Evolutionary conservation across 1,284 basidiomycete species (phyloP).

Genomic region (Cutaneotrichosporon cavernicola): DNA sequence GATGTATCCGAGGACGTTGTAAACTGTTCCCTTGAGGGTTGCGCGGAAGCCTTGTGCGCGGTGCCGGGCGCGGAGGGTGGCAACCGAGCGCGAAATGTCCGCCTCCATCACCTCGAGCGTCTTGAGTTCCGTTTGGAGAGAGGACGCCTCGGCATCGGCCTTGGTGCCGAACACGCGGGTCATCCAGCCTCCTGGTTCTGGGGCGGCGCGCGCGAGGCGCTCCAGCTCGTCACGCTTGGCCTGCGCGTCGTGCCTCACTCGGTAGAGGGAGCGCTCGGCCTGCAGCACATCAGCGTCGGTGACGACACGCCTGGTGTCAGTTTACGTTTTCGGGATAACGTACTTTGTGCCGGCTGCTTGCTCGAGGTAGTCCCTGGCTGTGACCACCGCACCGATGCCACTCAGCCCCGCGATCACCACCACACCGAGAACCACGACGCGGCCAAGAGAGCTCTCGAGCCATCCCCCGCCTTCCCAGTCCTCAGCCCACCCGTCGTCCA

Average conservation of each 20-base stretch:
- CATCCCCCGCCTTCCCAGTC: conserved; percentile 48
- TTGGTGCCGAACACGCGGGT: conserved; percentile 44
- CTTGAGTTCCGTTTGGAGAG: conserved; percentile 40
- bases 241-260: conserved; percentile 47
- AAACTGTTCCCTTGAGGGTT: conserved; percentile 43
- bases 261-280: conserved; percentile 51
- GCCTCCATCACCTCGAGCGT: conserved; percentile 48
- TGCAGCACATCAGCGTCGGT: conserved; percentile 40
- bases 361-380: conserved; percentile 50
- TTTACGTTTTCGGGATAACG: conserved; percentile 7
- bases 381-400: conserved; percentile 49
- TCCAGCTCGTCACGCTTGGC: conserved; percentile 44
- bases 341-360: conserved; percentile 38
- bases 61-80: conserved; percentile 45
- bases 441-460: conserved; percentile 48
- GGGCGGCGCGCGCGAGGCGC: conserved; percentile 20
- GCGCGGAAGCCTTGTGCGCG: conserved; percentile 47
- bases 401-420: conserved; percentile 50
- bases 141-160: conserved; percentile 29
- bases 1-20: conserved; percentile 47
- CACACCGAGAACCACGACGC: conserved; percentile 51
- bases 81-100: conserved; percentile 42
- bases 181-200: conserved; percentile 36
- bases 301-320: conserved; percentile 25
- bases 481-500: conserved; percentile 20